These are phyloP conservation scores for Chaetomiaceae sp. DNA, from an alignment of 2,329 filamentous ascomycete species.

Conservation along the genomic window DNA sequence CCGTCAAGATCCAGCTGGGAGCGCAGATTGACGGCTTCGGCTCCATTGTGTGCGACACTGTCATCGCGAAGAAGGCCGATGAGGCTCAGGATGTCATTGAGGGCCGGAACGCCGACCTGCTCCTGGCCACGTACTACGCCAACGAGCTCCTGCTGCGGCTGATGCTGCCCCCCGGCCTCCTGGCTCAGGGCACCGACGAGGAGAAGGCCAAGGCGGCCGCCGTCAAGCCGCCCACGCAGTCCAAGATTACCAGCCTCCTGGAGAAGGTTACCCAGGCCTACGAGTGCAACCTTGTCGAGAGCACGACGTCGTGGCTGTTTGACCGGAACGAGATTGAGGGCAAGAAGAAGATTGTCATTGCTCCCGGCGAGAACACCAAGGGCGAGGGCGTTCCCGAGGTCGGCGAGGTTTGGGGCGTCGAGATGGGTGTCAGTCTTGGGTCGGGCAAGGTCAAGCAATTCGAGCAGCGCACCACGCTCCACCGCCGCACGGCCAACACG, in stretches of 20 bases:
- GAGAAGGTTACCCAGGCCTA: slow-evolving; percentile 91
- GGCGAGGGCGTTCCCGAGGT: slow-evolving; percentile 86
- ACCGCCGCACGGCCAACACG: slow-evolving; percentile 87
- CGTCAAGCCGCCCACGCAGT: slow-evolving; percentile 77
- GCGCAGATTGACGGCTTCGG: slow-evolving; percentile 97
- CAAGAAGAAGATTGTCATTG: slow-evolving; percentile 93
- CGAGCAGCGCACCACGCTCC: slow-evolving; percentile 81
- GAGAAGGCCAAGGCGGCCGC: slow-evolving; percentile 89
- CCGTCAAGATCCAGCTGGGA: slow-evolving; percentile 97
- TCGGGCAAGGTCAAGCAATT: slow-evolving; percentile 93
- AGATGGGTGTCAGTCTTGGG: slow-evolving; percentile 87
- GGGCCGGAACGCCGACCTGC: slow-evolving; percentile 77
- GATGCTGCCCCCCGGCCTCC: slow-evolving; percentile 83
- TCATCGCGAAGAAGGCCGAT: slow-evolving; percentile 64
- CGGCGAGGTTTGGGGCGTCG: slow-evolving; percentile 95
- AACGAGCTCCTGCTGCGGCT: slow-evolving; percentile 91
- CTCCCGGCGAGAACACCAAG: slow-evolving; percentile 79
- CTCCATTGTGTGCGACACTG: slow-evolving; percentile 90
- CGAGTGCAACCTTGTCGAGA: slow-evolving; percentile 90
- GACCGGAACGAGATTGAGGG: slow-evolving; percentile 97
- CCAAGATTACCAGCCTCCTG: slow-evolving; percentile 78
- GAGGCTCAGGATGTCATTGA: slow-evolving; percentile 61
- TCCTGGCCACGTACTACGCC: slow-evolving; percentile 88
- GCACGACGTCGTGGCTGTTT: slow-evolving; percentile 96
- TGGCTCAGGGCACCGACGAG: slow-evolving; percentile 81